phyloP scores from a whole-genome alignment of 2,329 filamentous ascomycete genomes.

The Davidsoniella neocaledoniae region DNA sequence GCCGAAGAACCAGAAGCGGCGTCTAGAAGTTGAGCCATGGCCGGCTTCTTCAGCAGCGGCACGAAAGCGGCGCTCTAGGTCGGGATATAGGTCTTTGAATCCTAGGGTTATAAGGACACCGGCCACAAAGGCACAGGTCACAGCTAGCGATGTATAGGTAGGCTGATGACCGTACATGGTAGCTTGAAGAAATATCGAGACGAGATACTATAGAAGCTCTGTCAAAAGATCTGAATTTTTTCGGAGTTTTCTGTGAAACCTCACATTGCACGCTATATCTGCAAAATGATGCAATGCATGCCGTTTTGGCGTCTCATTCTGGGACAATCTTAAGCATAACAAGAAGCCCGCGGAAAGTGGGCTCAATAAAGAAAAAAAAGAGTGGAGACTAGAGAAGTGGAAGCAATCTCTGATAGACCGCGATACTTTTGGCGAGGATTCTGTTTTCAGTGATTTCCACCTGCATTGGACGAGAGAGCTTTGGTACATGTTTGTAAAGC shows the following conservation, averaged over 20 bases:
- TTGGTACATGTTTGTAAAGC: too few relatives aligned
- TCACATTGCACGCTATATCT: background rate
- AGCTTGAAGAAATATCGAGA: background rate
- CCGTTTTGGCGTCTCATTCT: background rate
- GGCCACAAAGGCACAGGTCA: conserved; percentile 57
- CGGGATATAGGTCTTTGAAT: conserved; percentile 65
- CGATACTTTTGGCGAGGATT: too few relatives aligned
- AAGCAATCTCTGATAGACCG: too few relatives aligned
- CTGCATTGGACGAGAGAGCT: too few relatives aligned
- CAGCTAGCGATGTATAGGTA: conserved; percentile 46
- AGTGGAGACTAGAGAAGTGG: too few relatives aligned
- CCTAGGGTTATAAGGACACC: conserved; percentile 61
- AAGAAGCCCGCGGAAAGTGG: background rate
- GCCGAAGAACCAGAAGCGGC: conserved; percentile 28
- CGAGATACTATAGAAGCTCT: background rate
- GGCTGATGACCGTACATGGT: conserved; percentile 46
- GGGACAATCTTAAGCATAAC: too few relatives aligned
- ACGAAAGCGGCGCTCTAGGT: conserved; percentile 48
- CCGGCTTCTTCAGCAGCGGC: conserved; percentile 20
- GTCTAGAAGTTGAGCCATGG: conserved; percentile 13
- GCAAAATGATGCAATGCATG: conserved; percentile 8
- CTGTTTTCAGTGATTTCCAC: too few relatives aligned
- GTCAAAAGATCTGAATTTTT: too few relatives aligned
- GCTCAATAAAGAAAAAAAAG: background rate
- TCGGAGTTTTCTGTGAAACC: background rate